phyloP scores from a whole-genome alignment of 2,329 filamentous ascomycete genomes.

The Talaromyces amestolkiae region DNA sequence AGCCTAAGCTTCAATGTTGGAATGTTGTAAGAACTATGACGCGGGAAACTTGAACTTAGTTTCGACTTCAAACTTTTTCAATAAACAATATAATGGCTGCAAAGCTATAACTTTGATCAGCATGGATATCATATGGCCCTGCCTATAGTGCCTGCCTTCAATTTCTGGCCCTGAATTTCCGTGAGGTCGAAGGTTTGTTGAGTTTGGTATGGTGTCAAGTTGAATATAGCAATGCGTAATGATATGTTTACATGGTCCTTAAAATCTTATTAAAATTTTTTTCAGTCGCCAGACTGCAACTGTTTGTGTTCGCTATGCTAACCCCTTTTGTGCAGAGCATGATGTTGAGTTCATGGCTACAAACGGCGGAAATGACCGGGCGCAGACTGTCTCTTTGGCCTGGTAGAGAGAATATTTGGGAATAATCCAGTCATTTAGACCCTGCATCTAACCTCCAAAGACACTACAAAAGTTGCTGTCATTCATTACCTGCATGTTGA shows the following conservation, averaged over 20 bases:
- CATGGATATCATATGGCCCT: not conserved
- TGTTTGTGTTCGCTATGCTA: not conserved
- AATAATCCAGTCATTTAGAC: not conserved
- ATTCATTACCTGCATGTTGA: not conserved
- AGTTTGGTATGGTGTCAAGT: not conserved
- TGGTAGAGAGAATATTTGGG: not conserved
- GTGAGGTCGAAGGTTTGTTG: not conserved
- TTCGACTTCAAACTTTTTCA: not conserved
- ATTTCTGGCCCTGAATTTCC: not conserved
- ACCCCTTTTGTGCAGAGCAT: not conserved
- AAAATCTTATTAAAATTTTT: too few relatives aligned
- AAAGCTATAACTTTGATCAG: not conserved
- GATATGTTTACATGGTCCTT: not conserved
- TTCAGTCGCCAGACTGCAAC: not conserved
- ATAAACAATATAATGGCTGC: not conserved
- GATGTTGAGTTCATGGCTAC: not conserved
- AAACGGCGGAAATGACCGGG: not conserved
- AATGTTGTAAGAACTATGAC: too few relatives aligned
- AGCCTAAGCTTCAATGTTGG: not conserved
- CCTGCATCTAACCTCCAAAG: not conserved
- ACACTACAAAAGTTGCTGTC: not conserved
- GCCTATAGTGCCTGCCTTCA: not conserved
- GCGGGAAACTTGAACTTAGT: not conserved
- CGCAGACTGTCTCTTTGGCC: not conserved
- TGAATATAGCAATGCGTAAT: too few relatives aligned